phyloP scores from a whole-genome alignment of 208 protist species.

The Trypanosoma theileri region DNA sequence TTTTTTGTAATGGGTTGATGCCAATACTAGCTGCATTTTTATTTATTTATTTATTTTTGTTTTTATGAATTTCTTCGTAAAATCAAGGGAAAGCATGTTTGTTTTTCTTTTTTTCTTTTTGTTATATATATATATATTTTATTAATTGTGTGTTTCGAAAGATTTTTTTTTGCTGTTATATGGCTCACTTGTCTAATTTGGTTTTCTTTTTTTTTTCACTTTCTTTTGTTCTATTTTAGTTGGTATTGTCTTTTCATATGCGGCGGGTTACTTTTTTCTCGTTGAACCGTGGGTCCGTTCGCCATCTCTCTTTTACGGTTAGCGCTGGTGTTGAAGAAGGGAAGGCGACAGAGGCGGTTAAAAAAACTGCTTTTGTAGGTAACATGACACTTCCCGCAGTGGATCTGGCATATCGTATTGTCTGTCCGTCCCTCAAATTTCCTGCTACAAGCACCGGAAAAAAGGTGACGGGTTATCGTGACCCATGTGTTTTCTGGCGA shows the following conservation, averaged over 20 bases:
- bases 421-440: constrained; percentile 43
- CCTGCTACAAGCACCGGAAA: constrained; percentile 47
- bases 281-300: background rate
- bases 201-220: constrained; percentile 15
- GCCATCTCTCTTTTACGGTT: background rate
- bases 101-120: constrained; percentile 20
- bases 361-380: background rate
- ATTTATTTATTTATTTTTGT: constrained; percentile 22
- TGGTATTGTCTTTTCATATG: background rate
- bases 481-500: constrained; percentile 69
- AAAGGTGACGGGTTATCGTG: constrained; percentile 33
- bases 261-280: background rate
- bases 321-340: background rate
- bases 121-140: no score
- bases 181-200: background rate
- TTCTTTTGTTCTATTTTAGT: background rate
- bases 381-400: constrained; percentile 46
- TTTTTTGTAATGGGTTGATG: background rate
- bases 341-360: background rate
- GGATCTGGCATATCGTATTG: constrained; percentile 46
- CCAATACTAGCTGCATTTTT: constrained; percentile 25
- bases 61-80: constrained; percentile 13
- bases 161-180: background rate
- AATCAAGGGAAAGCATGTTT: background rate
- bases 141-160: background rate